phyloP scores from a whole-genome alignment of 1,284 basidiomycete genomes.

The Rhodotorula glutinis region DNA sequence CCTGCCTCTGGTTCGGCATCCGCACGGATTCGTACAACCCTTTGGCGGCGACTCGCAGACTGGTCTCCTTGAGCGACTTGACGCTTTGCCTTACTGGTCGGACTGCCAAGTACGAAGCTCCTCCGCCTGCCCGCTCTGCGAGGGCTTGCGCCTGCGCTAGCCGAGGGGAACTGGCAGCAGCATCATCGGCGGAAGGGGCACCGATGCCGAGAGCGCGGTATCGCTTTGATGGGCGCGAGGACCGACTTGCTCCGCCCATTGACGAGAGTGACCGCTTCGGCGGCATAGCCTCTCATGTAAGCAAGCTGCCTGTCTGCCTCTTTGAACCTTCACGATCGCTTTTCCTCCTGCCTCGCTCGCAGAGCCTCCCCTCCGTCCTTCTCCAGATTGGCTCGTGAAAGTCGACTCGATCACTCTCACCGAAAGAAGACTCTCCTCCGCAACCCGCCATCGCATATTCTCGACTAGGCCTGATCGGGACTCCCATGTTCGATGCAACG shows the following conservation, averaged over 20 bases:
- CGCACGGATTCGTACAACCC: conserved; percentile 21
- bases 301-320: too few species aligned
- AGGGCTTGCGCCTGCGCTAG: conserved; percentile 13
- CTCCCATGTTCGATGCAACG: background rate
- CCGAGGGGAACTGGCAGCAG: conserved; percentile 9
- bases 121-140: conserved; percentile 29
- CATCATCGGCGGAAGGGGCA: conserved; percentile 9
- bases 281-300: conserved; percentile 4
- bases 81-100: background rate
- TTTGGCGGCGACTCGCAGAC: conserved; percentile 12
- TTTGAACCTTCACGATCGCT: too few species aligned
- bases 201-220: conserved; percentile 9
- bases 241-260: background rate
- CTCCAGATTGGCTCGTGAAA: too few species aligned
- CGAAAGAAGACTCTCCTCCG: too few species aligned
- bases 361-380: too few species aligned
- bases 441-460: too few species aligned
- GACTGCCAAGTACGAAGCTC: conserved; percentile 18
- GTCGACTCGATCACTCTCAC: too few species aligned
- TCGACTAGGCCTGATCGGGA: background rate
- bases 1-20: conserved; percentile 6
- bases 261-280: conserved; percentile 10
- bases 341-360: too few species aligned
- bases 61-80: conserved; percentile 10
- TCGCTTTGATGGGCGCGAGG: conserved; percentile 13